Base-by-base conservation (phyloP, 2,329 filamentous ascomycete species). In the Aspergillus hortae region DNA sequence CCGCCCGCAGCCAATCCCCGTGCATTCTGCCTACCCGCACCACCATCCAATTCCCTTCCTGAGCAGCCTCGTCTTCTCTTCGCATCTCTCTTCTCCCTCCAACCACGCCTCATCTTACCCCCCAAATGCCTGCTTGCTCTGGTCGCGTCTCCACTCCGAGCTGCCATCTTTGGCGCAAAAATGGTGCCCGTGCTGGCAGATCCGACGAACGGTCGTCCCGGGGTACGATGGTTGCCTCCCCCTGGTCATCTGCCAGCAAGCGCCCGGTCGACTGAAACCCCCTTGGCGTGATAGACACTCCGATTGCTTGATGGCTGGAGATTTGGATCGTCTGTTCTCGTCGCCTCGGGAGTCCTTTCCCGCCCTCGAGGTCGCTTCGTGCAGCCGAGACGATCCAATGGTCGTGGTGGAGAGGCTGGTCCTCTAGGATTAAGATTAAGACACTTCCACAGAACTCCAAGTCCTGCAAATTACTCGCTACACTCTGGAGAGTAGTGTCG, bases 301-400 rank as follows among this genome's bases (percentile, higher is more conserved):
- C 57, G 48, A 66, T 66, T 66, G 64, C 62, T 61, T 59, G 55
- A 64, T 57, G 57, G 54, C 50, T 61, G 55, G 59, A 64, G 62
- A 63, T 64, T 63, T 57, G 40, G 65, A 69, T 69, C 64, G 60
- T 53, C 58, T 53, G 44, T 59, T 47, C 53, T 55, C 53, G 56
- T 56, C 65, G 60, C 61, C 62, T 61, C 61, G 54, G 58, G 58
- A 54, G 51, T 48, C 48, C 47, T 53, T 56, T 61, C 51, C 52
- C 51, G 51, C 44, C 51, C 32, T 44, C 11, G 19, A 36, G 35
- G 35, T 17, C 35, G 35, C 35, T 17, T n/a, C 15, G 35, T 38
- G 15, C 35, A 38, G 35, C 35, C 14, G 35, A n/a, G 12, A n/a
- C 35, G 35, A 51, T 55, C 46, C 41, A 51, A 51, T 52, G 32